These are phyloP conservation scores for Neurospora terricola DNA, from an alignment of 495 filamentous ascomycete species.

Conservation along the genomic window DNA sequence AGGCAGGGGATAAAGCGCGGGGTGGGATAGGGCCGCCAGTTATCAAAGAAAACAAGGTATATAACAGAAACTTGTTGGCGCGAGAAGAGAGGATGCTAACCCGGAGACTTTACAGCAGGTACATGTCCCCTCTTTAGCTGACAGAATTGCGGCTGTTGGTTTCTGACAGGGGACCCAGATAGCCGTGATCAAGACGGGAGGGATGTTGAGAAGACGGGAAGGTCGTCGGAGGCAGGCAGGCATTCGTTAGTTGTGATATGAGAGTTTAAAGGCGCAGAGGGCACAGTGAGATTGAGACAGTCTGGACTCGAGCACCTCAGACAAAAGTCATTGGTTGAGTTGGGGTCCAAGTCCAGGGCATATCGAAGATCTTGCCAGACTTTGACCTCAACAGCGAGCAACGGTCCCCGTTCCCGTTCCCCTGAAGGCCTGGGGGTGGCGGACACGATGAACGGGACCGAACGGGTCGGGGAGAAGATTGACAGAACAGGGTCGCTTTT, in stretches of 20 bases:
- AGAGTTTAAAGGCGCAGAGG: slow-evolving; percentile 1
- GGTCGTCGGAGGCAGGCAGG: not conserved
- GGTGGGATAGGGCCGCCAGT: not conserved
- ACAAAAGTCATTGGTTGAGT: not conserved
- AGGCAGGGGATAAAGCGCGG: not conserved
- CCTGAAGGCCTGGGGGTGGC: not conserved
- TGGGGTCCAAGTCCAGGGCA: not conserved
- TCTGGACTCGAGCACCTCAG: not conserved
- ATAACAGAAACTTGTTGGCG: not conserved
- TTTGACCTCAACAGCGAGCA: not conserved
- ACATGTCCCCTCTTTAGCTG: not conserved
- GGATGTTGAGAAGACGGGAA: slow-evolving; percentile 11
- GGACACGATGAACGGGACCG: not conserved
- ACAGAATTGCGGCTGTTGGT: not conserved
- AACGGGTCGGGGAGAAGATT: not conserved
- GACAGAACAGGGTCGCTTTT: not conserved
- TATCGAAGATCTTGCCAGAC: not conserved
- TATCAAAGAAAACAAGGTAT: not conserved
- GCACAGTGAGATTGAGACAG: slow-evolving; percentile 4
- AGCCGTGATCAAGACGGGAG: not conserved
- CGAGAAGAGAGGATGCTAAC: not conserved
- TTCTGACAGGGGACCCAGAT: not conserved
- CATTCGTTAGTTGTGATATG: not conserved
- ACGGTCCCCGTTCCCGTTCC: not conserved
- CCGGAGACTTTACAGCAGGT: not conserved